A percentile compares a stretch with the other conserved stretches of the same genome.
Evolutionary conservation across 2,329 filamentous ascomycete genomes (phyloP).

Genomic region (Fusarium chaquense): DNA sequence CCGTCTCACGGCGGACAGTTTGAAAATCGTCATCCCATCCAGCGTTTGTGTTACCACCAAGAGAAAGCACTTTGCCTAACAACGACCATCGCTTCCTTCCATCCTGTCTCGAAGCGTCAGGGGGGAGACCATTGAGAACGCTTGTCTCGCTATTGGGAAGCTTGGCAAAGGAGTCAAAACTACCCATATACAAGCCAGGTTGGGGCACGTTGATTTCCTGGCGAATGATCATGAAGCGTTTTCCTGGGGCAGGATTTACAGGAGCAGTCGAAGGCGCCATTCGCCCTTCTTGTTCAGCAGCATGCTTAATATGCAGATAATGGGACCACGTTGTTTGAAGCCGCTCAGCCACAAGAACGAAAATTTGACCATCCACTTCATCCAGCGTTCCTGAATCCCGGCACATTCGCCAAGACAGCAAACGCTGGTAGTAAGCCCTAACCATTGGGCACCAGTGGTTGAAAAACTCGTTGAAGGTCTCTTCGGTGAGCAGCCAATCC

Average conservation of each 20-base stretch:
- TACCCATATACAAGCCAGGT: constrained; percentile 59
- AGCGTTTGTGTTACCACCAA: constrained; percentile 40
- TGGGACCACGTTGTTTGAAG: constrained; percentile 82
- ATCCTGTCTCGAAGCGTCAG: constrained; percentile 51
- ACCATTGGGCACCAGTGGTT: constrained; percentile 98
- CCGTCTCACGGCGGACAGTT: constrained; percentile 62
- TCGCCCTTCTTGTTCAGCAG: constrained; percentile 67
- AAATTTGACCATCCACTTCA: constrained; percentile 76
- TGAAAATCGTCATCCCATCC: constrained; percentile 62
- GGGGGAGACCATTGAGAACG: constrained; percentile 45
- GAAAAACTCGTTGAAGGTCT: constrained; percentile 84
- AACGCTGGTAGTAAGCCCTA: constrained; percentile 88
- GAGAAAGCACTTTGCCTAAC: constrained; percentile 71
- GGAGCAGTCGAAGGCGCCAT: constrained; percentile 79
- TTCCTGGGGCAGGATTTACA: constrained; percentile 86
- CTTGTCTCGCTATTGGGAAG: constrained; percentile 41
- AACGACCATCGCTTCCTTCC: constrained; percentile 73
- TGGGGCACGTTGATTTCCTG: constrained; percentile 72
- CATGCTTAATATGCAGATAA: constrained; percentile 79
- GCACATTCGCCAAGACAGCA: constrained; percentile 90
- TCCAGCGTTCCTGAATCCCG: constrained; percentile 76
- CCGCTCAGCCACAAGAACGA: constrained; percentile 73
- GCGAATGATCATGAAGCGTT: constrained; percentile 88
- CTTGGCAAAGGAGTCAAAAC: constrained; percentile 62
- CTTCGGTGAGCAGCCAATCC: constrained; percentile 79